A percentile compares a stretch with the other conserved stretches of the same genome.
These are phyloP conservation scores for Ogataea nonfermentans DNA, from an alignment of 805 yeast species.

Conservation along the genomic window DNA sequence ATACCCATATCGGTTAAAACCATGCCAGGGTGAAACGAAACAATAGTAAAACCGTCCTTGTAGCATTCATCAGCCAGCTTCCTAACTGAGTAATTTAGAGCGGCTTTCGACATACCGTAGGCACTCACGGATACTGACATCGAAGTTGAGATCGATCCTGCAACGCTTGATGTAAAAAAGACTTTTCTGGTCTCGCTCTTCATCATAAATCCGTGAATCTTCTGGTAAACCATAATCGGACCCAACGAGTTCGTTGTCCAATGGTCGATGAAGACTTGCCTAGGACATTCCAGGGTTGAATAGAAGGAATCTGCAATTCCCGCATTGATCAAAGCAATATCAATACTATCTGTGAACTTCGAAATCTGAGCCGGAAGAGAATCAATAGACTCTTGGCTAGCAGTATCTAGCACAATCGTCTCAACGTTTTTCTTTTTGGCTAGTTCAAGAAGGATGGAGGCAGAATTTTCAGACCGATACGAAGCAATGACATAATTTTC, in stretches of 20 bases:
- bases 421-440: constrained; percentile 17
- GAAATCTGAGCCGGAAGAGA: constrained; percentile 14
- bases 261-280: constrained; percentile 1
- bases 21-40: constrained; percentile 4
- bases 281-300: neutral
- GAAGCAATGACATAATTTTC: constrained; percentile 9
- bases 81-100: constrained; percentile 30
- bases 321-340: constrained; percentile 37
- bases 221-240: constrained; percentile 31
- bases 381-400: constrained; percentile 20
- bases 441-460: constrained; percentile 18
- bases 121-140: constrained; percentile 23
- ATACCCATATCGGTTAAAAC: constrained; percentile 3
- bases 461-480: neutral
- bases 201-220: constrained; percentile 31
- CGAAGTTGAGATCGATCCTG: constrained; percentile 28
- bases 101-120: constrained; percentile 38
- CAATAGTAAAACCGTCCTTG: constrained; percentile 19
- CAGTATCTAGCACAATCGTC: constrained; percentile 22
- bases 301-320: constrained; percentile 20
- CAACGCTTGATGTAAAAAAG: constrained; percentile 29
- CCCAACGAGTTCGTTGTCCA: constrained; percentile 30
- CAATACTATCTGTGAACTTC: constrained; percentile 25
- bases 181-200: constrained; percentile 29
- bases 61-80: constrained; percentile 28